phyloP scores from a whole-genome alignment of 345 rosid species.

The Populus pruinosa region DNA sequence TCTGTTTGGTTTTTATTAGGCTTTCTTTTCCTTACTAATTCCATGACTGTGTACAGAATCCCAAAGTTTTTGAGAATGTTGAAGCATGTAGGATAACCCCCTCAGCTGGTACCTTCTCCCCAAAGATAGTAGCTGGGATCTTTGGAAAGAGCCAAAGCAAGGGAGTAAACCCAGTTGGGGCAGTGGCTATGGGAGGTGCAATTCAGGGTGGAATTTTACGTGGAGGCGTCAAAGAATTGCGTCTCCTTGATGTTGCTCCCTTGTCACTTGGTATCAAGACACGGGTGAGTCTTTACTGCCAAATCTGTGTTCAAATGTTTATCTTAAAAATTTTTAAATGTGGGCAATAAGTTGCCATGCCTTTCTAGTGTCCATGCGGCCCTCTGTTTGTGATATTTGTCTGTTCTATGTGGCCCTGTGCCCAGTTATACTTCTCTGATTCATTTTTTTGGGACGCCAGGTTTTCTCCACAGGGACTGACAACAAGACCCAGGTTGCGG shows the following conservation, averaged over 20 bases:
- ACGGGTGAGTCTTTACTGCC: conserved; percentile 10
- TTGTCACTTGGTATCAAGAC: conserved; percentile 35
- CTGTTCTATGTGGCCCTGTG: background rate
- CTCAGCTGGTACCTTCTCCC: conserved; percentile 29
- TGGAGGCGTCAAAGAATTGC: conserved; percentile 31
- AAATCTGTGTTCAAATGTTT: background rate
- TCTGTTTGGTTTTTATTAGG: too few relatives aligned
- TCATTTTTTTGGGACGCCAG: background rate
- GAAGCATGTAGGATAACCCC: conserved; percentile 36
- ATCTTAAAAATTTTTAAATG: background rate
- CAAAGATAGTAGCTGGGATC: conserved; percentile 17
- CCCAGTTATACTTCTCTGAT: background rate
- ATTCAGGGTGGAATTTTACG: conserved; percentile 34
- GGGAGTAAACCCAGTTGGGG: conserved; percentile 33
- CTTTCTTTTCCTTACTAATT: background rate
- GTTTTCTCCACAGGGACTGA: conserved; percentile 28
- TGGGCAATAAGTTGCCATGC: background rate
- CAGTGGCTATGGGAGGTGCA: conserved; percentile 38
- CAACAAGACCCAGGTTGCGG: conserved; percentile 28
- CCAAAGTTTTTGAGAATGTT: conserved; percentile 36
- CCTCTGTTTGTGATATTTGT: background rate
- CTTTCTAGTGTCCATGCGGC: background rate
- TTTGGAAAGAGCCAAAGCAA: conserved; percentile 31
- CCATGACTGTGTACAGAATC: conserved; percentile 15
- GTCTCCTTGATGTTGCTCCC: conserved; percentile 29